phyloP scores from a whole-genome alignment of 2,329 filamentous ascomycete genomes.

The Fusarium pseudocircinatum region DNA sequence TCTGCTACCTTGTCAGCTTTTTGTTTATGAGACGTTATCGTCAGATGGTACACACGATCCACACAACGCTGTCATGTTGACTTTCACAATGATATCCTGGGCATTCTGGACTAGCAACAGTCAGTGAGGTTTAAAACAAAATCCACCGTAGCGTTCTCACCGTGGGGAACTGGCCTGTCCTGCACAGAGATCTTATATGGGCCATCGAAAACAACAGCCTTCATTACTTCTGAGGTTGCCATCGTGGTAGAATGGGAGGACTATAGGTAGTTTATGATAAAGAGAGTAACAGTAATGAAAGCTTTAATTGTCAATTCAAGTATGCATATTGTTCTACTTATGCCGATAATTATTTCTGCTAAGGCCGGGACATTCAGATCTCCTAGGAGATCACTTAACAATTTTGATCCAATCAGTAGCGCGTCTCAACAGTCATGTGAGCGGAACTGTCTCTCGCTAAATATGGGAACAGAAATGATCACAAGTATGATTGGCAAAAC shows the following conservation, averaged over 20 bases:
- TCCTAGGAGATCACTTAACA: background rate
- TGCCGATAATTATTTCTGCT: background rate
- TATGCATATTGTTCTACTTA: background rate
- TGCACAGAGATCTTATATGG: conserved; percentile 79
- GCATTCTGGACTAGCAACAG: conserved; percentile 65
- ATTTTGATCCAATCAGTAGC: background rate
- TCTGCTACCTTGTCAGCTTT: conserved; percentile 52
- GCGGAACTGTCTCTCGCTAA: background rate
- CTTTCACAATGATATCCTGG: conserved; percentile 83
- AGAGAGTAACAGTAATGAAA: accelerated
- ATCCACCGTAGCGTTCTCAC: too few species aligned
- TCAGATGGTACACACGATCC: conserved; percentile 68
- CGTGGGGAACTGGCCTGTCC: conserved; percentile 73
- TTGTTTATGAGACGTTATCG: too few species aligned
- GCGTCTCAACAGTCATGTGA: background rate
- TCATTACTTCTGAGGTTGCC: conserved; percentile 69
- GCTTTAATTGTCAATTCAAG: background rate
- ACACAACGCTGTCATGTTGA: conserved; percentile 85
- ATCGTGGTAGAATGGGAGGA: conserved; percentile 22
- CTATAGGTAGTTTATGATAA: too few species aligned
- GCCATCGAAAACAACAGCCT: conserved; percentile 89
- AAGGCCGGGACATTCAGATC: background rate
- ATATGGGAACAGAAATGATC: accelerated
- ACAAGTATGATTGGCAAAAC: background rate
- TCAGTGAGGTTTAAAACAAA: background rate